Conservation (phyloP, 2,329 filamentous ascomycete genomes). For the Nemania sp. region DNA sequence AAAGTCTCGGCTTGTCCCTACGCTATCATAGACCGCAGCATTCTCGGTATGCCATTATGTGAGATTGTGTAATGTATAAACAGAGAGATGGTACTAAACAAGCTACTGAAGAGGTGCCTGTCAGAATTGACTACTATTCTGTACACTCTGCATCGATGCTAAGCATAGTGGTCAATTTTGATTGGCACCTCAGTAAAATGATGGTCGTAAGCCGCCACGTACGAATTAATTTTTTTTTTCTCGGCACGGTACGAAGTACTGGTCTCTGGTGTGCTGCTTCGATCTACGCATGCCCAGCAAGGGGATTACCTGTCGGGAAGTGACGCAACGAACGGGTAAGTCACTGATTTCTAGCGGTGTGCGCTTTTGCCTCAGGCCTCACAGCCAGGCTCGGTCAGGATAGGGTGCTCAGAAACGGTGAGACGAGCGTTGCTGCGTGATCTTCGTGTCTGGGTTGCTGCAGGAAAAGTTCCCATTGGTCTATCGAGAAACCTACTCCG, state of each 20-base stretch:
- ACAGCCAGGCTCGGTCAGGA: neutral
- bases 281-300: neutral
- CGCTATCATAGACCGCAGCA: too few relatives aligned
- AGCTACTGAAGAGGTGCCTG: neutral
- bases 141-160: too few relatives aligned
- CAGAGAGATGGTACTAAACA: too few relatives aligned
- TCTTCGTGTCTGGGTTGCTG: conserved; percentile 30
- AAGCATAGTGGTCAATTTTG: too few relatives aligned
- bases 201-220: neutral
- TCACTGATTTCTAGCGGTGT: conserved; percentile 12
- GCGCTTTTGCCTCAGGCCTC: neutral
- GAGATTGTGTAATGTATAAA: too few relatives aligned
- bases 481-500: conserved; percentile 17
- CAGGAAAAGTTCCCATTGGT: conserved; percentile 35
- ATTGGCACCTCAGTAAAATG: too few relatives aligned
- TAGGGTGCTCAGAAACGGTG: conserved; percentile 19
- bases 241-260: too few relatives aligned
- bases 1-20: too few relatives aligned
- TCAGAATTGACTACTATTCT: too few relatives aligned
- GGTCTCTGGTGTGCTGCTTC: too few relatives aligned
- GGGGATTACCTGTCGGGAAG: neutral
- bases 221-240: too few relatives aligned
- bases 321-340: neutral
- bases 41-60: too few relatives aligned
- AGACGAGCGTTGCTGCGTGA: conserved; percentile 31